These are phyloP conservation scores for Macaranga tanarius DNA, from an alignment of 441 rosid genomes.

Conservation along the genomic window DNA sequence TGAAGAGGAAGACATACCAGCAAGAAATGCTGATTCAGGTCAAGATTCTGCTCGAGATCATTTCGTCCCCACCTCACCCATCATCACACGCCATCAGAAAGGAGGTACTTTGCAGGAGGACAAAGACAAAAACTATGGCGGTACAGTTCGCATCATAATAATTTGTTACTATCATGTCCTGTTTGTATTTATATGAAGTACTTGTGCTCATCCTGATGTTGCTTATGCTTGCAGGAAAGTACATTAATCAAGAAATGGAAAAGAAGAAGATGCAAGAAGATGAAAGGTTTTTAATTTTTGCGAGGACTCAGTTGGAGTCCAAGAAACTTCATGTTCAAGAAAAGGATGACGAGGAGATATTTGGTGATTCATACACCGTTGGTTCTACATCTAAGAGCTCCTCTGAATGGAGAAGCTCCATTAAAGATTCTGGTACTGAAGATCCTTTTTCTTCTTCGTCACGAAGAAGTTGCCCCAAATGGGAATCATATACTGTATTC, in stretches of 20 bases:
- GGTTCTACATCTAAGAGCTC: slow-evolving; percentile 98
- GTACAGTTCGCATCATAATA: slow-evolving; percentile 31
- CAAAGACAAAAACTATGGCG: slow-evolving; percentile 38
- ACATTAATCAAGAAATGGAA: slow-evolving; percentile 14
- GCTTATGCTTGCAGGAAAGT: slow-evolving; percentile 22
- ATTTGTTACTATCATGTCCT: not conserved
- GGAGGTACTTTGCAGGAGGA: slow-evolving; percentile 30
- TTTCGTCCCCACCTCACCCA: slow-evolving; percentile 36
- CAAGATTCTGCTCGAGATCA: slow-evolving; percentile 34
- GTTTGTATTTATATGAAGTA: slow-evolving; percentile 5
- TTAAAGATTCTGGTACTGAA: slow-evolving; percentile 68
- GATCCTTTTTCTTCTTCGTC: slow-evolving; percentile 96
- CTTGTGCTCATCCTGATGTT: slow-evolving; percentile 15
- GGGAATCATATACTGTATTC: slow-evolving; percentile 95
- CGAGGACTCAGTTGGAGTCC: slow-evolving; percentile 35
- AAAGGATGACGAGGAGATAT: slow-evolving; percentile 56
- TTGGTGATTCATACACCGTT: slow-evolving; percentile 74
- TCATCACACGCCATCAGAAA: slow-evolving; percentile 27
- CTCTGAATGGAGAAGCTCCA: slow-evolving; percentile 94
- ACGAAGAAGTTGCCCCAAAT: slow-evolving; percentile 84
- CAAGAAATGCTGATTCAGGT: slow-evolving; percentile 33
- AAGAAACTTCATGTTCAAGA: slow-evolving; percentile 38
- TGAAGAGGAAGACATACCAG: slow-evolving; percentile 42
- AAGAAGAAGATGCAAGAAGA: slow-evolving; percentile 26
- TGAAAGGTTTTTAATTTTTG: slow-evolving; percentile 32